A percentile compares a stretch with the other conserved stretches of the same genome.
These are phyloP conservation scores for Pochonia chlamydosporia DNA, from an alignment of 2,329 filamentous ascomycete species.

Conservation along the genomic window DNA sequence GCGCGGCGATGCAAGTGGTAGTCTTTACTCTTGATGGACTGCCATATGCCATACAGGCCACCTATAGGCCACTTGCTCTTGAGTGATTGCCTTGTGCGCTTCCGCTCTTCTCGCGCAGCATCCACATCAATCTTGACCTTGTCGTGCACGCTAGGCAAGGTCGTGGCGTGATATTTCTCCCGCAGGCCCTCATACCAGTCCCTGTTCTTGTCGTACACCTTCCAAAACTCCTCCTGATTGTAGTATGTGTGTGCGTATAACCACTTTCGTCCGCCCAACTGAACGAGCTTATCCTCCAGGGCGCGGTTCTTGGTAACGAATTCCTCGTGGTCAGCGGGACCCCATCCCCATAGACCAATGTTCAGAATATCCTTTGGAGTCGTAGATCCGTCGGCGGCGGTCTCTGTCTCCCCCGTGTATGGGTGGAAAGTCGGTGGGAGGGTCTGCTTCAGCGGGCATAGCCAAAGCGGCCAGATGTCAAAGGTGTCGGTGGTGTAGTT, in stretches of 20 bases:
- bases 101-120: conserved; percentile 32
- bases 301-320: conserved; percentile 66
- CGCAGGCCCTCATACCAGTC: conserved; percentile 58
- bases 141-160: conserved; percentile 63
- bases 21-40: conserved; percentile 52
- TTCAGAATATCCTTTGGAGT: conserved; percentile 45
- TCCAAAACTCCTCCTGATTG: conserved; percentile 64
- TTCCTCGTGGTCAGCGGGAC: conserved; percentile 46
- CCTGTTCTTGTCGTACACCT: conserved; percentile 47
- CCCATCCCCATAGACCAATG: conserved; percentile 75
- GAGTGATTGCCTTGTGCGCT: conserved; percentile 33
- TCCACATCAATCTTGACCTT: conserved; percentile 58
- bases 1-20: conserved; percentile 48
- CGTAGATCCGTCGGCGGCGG: conserved; percentile 10
- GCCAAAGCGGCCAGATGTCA: conserved; percentile 55
- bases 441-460: conserved; percentile 48
- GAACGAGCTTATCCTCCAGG: conserved; percentile 62
- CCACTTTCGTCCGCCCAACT: conserved; percentile 77
- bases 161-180: conserved; percentile 54
- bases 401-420: conserved; percentile 33
- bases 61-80: conserved; percentile 50
- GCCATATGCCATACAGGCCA: conserved; percentile 54
- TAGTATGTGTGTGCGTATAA: conserved; percentile 85
- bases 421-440: conserved; percentile 50
- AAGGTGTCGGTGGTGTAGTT: conserved; percentile 47